A percentile compares a stretch with the other conserved stretches of the same genome.
phyloP scores from a whole-genome alignment of 345 rosid species.

The Hibiscus tridactylites region DNA sequence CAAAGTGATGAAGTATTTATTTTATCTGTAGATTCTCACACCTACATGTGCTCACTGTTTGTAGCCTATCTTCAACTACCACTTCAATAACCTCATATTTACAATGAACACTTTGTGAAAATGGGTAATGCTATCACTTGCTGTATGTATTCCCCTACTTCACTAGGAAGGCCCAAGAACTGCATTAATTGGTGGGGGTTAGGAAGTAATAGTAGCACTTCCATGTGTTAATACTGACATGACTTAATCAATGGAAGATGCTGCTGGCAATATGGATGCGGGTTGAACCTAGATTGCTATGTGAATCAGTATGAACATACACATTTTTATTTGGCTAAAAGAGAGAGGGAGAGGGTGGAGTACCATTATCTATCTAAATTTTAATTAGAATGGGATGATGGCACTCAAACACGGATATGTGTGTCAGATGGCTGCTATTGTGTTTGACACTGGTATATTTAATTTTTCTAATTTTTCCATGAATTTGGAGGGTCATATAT shows the following conservation, averaged over 20 bases:
- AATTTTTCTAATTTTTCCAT: not conserved
- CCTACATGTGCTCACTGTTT: not conserved
- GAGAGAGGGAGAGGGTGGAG: not conserved
- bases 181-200: not conserved
- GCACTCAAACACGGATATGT: not conserved
- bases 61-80: not conserved
- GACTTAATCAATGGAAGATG: not conserved
- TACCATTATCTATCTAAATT: not conserved
- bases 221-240: not conserved
- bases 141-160: not conserved
- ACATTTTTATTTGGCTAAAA: not conserved
- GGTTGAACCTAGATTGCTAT: not conserved
- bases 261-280: not conserved
- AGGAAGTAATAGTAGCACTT: not conserved
- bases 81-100: not conserved
- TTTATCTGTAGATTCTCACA: not conserved
- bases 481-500: not conserved
- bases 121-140: not conserved
- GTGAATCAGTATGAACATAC: not conserved
- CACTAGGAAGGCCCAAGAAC: not conserved
- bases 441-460: not conserved
- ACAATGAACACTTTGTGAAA: not conserved
- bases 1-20: not conserved
- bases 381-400: not conserved
- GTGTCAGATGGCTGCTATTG: not conserved